Evolutionary conservation across 1,139 yeast species (phyloP).

Genomic region (Pichia cactophila): DNA sequence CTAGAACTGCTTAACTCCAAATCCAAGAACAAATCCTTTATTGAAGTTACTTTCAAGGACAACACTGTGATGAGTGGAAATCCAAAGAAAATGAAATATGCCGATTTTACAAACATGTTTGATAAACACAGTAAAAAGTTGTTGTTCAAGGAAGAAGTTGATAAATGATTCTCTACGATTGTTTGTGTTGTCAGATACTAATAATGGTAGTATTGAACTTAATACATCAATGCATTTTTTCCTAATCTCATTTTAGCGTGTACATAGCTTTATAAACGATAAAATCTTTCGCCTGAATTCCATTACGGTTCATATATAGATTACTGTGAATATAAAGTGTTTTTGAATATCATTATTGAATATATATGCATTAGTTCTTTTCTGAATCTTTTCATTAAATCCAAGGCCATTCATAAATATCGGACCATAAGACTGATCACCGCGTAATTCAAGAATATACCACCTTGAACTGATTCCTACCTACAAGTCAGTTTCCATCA

Average conservation of each 20-base stretch:
- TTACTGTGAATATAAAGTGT: too few relatives aligned
- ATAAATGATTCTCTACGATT: slow-evolving; percentile 23
- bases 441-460: too few relatives aligned
- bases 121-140: slow-evolving; percentile 68
- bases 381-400: too few relatives aligned
- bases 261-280: background rate
- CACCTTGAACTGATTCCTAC: too few relatives aligned
- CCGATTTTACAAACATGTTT: slow-evolving; percentile 49
- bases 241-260: background rate
- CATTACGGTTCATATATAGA: too few relatives aligned
- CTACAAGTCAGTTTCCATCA: too few relatives aligned
- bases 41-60: slow-evolving; percentile 77
- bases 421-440: too few relatives aligned
- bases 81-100: slow-evolving; percentile 47
- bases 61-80: slow-evolving; percentile 63
- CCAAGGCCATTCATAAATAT: too few relatives aligned
- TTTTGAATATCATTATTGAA: too few relatives aligned
- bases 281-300: too few relatives aligned
- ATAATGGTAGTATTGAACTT: too few relatives aligned
- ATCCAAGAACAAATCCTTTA: slow-evolving; percentile 46
- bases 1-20: slow-evolving; percentile 43
- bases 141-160: slow-evolving; percentile 59
- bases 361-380: too few relatives aligned
- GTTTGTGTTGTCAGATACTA: background rate
- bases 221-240: background rate